phyloP scores from a whole-genome alignment of 2,329 filamentous ascomycete species.

The Neoarthrinium moseri region DNA sequence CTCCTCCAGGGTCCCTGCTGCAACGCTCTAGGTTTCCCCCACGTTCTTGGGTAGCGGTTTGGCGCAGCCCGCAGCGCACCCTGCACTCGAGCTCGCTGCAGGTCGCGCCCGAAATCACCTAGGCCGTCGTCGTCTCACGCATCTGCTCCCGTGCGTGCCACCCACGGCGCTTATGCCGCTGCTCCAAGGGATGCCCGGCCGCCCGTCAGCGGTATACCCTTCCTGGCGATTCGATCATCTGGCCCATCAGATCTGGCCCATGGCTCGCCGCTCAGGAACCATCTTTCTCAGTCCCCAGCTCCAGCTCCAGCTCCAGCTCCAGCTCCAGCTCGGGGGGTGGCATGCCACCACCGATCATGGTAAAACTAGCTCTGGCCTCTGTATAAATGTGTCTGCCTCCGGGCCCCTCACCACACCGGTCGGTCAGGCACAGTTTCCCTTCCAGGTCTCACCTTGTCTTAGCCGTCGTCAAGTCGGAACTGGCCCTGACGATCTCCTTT shows the following conservation, averaged over 20 bases:
- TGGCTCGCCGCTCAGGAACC: constrained; percentile 17
- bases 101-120: constrained; percentile 24
- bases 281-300: no score
- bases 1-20: neutral
- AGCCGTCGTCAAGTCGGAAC: constrained; percentile 15
- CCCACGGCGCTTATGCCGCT: constrained; percentile 10
- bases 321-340: no score
- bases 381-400: constrained; percentile 2
- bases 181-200: no score
- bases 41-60: constrained; percentile 15
- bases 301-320: no score
- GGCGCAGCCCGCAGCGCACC: constrained; percentile 6
- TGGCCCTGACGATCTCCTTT: constrained; percentile 21
- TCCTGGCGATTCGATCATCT: no score
- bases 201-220: constrained; percentile 27
- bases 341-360: no score
- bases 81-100: constrained; percentile 16
- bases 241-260: constrained; percentile 7
- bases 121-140: constrained; percentile 14
- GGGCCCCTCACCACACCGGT: neutral
- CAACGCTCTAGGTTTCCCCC: constrained; percentile 15
- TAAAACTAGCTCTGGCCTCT: no score
- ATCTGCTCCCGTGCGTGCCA: constrained; percentile 16
- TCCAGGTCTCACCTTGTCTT: constrained; percentile 6
- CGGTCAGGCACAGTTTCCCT: neutral